Conservation (phyloP, 2,329 filamentous ascomycete genomes). For the Lecanicillium sp. region DNA sequence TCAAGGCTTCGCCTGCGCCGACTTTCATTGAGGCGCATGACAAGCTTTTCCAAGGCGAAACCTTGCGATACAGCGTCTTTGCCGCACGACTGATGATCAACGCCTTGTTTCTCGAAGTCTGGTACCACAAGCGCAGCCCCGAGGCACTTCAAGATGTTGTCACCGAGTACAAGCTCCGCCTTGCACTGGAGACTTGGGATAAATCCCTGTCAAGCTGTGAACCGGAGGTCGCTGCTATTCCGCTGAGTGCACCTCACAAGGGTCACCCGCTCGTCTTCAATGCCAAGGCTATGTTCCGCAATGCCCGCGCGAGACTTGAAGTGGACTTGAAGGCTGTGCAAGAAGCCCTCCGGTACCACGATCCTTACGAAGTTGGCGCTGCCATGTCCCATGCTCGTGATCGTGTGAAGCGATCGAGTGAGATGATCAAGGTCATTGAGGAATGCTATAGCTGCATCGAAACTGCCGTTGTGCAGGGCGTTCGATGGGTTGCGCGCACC, state of each 20-base stretch:
- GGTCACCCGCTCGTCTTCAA: conserved; percentile 97
- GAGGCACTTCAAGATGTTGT: conserved; percentile 95
- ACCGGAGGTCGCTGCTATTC: conserved; percentile 79
- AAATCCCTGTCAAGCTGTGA: conserved; percentile 91
- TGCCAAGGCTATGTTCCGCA: conserved; percentile 93
- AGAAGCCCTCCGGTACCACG: conserved; percentile 93
- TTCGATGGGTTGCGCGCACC: conserved; percentile 96
- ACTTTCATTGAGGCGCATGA: conserved; percentile 94
- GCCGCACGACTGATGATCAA: conserved; percentile 98
- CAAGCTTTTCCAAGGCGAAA: conserved; percentile 89
- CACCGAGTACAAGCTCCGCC: conserved; percentile 92
- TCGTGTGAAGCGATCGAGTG: conserved; percentile 86
- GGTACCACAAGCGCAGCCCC: conserved; percentile 98
- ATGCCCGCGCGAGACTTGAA: conserved; percentile 83
- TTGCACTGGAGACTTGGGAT: conserved; percentile 98
- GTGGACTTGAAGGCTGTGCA: conserved; percentile 95
- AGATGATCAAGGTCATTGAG: conserved; percentile 98
- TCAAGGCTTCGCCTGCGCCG: conserved; percentile 62
- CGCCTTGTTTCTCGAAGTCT: conserved; percentile 93
- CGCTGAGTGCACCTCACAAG: conserved; percentile 88
- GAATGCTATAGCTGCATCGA: conserved; percentile 98
- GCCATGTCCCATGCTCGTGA: conserved; percentile 94
- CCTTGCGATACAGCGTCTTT: conserved; percentile 88
- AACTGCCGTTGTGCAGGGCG: conserved; percentile 86
- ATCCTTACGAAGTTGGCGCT: conserved; percentile 91